Percentiles rank a stretch among this genome's conserved stretches.
Evolutionary conservation across 192 early-diverging fungal species (phyloP).

Genomic region (Coemansia interrupta): DNA sequence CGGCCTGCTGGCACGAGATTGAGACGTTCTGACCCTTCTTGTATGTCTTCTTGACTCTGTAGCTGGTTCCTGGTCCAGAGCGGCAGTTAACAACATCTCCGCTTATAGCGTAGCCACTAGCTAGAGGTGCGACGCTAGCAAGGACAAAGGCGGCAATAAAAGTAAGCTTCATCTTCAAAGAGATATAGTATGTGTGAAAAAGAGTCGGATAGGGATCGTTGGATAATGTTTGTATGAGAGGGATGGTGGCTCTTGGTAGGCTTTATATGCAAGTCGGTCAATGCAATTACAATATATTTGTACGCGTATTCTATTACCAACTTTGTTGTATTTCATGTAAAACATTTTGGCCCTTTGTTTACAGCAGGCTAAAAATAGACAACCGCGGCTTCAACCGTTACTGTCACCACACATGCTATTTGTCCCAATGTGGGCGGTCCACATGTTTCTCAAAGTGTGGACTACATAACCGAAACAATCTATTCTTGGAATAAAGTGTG

Average conservation of each 20-base stretch:
- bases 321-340: background rate
- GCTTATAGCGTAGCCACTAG: slow-evolving; percentile 12
- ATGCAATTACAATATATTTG: background rate
- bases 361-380: slow-evolving; percentile 2
- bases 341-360: background rate
- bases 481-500: background rate
- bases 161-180: slow-evolving; percentile 16
- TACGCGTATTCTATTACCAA: background rate
- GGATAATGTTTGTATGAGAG: background rate
- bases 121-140: slow-evolving; percentile 1
- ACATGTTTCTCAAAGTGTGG: too few relatives aligned
- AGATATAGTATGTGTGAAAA: background rate
- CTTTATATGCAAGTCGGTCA: background rate
- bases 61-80: slow-evolving; percentile 32
- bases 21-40: slow-evolving; percentile 18
- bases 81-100: slow-evolving; percentile 23
- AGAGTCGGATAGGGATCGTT: background rate
- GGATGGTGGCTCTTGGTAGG: background rate
- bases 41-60: slow-evolving; percentile 20
- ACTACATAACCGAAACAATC: background rate
- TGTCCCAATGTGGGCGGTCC: too few relatives aligned
- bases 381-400: background rate
- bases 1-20: background rate
- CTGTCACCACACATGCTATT: too few relatives aligned
- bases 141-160: slow-evolving; percentile 17